Evolutionary conservation across 768 basidiomycete species (phyloP), one percentile per base, ranked within the genome.

Genomic region (Sporobolomyces phaffii): DNA sequence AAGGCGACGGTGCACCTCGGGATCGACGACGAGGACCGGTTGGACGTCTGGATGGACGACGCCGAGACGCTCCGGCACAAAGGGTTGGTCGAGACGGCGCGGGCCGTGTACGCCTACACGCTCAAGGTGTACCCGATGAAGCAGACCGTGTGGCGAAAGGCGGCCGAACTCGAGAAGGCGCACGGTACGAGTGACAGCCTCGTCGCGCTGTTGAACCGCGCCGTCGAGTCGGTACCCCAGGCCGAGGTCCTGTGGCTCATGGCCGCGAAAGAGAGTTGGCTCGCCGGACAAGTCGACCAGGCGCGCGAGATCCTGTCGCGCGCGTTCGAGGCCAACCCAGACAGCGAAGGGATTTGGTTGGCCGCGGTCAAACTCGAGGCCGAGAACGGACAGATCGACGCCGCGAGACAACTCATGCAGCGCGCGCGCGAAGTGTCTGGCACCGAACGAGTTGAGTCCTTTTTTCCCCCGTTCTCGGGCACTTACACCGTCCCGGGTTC

Each of bases 181-280:
- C 91, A 93, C 76, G 94, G 96, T 1, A 86, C 87, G 24, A 83
- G 87, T 65, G 87, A 90, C 73, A 85, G 87, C 45, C 82, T 96
- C 33, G 86, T 92, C 74, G 86, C 86, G 1, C 84, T 97, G 5
- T 84, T 97, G 47, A 81, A 81, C 49, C 84, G 87, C 36, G 92
- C 94, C 0, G 91, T 93, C 29, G 82, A 87, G 60, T 86, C 91
- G 75, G 94, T 91, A 73, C 96, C 94, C 0, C 90, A 92, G 72
- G 93, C 92, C 2, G 94, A 98, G 77, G 89, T 91, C 0, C 81
- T 99, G 8, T 98, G 96, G 96, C 83, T 98, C 36, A 98, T 98
- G 92, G 84, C 87, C 56, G 96, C 94, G 5, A 99, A 99, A 79
- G 94, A 98, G 80, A 90, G 91, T 77, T 99, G 94, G 94, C 76